Conservation (phyloP, 495 filamentous ascomycete species). For the Penicillium lividum region DNA sequence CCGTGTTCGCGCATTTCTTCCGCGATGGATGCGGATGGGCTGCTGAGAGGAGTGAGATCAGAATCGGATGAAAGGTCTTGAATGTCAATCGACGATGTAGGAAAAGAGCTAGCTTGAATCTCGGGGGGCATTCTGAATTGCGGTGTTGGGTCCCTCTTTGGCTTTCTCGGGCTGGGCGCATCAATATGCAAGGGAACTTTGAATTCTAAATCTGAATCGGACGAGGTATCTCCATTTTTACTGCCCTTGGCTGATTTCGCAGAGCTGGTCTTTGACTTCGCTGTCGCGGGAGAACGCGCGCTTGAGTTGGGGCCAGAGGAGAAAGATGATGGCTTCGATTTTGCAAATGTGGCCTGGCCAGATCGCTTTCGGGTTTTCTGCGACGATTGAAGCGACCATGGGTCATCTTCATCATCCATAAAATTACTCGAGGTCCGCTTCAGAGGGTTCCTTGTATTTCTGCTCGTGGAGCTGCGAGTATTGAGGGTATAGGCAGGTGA, state of each 20-base stretch:
- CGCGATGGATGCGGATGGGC: neutral
- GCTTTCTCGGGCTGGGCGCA: constrained; percentile 17
- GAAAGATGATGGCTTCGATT: constrained; percentile 18
- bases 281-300: constrained; percentile 7
- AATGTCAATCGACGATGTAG: constrained; percentile 24
- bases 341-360: constrained; percentile 4
- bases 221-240: neutral
- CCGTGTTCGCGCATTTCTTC: neutral
- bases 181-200: constrained; percentile 32
- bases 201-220: constrained; percentile 23
- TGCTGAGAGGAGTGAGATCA: neutral
- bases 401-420: constrained; percentile 1
- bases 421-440: neutral
- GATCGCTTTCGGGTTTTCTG: constrained; percentile 21
- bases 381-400: neutral
- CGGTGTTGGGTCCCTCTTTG: neutral
- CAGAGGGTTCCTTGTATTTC: neutral
- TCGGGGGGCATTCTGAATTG: constrained; percentile 31
- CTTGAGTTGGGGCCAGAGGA: constrained; percentile 17
- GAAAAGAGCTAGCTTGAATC: constrained; percentile 21
- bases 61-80: neutral
- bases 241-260: neutral
- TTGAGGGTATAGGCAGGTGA: neutral
- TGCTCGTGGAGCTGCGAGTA: neutral
- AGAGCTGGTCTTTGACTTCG: neutral